A percentile compares a stretch with the other conserved stretches of the same genome.
phyloP scores from a whole-genome alignment of 768 basidiomycete genomes.

The Leccinellum luteum region DNA sequence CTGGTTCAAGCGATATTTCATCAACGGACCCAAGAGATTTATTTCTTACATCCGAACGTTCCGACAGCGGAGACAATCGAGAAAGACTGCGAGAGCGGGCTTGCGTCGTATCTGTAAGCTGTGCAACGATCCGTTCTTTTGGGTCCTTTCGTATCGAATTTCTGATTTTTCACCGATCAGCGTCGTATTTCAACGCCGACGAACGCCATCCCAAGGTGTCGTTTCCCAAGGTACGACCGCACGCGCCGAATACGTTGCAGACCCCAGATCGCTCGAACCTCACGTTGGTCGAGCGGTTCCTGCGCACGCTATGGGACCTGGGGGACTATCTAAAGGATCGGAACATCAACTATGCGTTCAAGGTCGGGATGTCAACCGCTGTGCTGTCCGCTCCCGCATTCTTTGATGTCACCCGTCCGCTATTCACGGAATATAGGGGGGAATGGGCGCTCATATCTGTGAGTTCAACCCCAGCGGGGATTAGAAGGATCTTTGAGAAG shows the following conservation, averaged over 20 bases:
- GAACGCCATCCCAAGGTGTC: conserved; percentile 49
- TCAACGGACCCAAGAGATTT: conserved; percentile 22
- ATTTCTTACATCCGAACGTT: conserved; percentile 22
- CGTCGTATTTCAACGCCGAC: conserved; percentile 53
- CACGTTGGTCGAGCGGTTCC: conserved; percentile 56
- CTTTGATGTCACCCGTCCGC: conserved; percentile 69
- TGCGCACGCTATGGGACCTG: conserved; percentile 72
- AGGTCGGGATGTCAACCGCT: conserved; percentile 80
- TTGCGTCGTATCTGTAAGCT: conserved; percentile 45
- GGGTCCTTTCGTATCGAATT: conserved; percentile 1
- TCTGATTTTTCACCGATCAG: conserved; percentile 26
- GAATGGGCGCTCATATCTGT: conserved; percentile 97
- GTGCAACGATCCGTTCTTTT: not conserved
- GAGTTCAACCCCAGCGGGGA: conserved; percentile 26
- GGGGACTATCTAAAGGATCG: conserved; percentile 63
- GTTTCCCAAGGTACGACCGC: conserved; percentile 80
- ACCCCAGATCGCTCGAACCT: conserved; percentile 65
- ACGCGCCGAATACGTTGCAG: conserved; percentile 84
- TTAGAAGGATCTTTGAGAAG: conserved; percentile 2
- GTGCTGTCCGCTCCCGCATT: conserved; percentile 88
- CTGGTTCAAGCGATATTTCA: conserved; percentile 41
- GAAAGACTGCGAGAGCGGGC: conserved; percentile 18
- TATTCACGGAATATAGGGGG: conserved; percentile 80
- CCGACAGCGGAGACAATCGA: conserved; percentile 8
- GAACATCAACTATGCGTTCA: conserved; percentile 84